Conservation (phyloP, 176 grass and related monocot genomes). For the Rhynchospora pubera region DNA sequence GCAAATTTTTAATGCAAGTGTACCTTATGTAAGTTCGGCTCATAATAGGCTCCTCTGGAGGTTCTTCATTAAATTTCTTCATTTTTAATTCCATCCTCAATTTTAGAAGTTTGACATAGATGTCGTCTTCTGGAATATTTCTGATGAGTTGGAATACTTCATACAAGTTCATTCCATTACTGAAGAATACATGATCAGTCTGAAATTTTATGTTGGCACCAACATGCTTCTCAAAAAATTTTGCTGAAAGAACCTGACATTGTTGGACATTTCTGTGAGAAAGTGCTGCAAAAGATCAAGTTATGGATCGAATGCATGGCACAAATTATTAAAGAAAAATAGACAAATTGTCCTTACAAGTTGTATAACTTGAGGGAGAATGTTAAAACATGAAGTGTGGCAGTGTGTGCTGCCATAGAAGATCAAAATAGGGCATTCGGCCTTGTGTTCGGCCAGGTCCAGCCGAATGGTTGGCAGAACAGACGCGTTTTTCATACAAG, state of each 20-base stretch:
- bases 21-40: conserved; percentile 16
- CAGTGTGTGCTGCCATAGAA: no score
- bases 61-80: not conserved
- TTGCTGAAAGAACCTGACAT: conserved; percentile 36
- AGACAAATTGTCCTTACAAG: no score
- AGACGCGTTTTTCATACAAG: no score
- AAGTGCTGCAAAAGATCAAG: no score
- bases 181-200: conserved; percentile 52
- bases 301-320: no score
- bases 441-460: no score
- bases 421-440: no score
- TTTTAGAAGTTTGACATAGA: conserved; percentile 12
- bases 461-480: no score
- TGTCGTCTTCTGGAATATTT: not conserved
- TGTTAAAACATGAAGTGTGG: no score
- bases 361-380: no score
- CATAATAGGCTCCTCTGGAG: not conserved
- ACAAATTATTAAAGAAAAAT: no score
- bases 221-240: conserved; percentile 48
- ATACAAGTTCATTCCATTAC: conserved; percentile 43
- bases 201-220: conserved; percentile 26
- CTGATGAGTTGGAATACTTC: conserved; percentile 29
- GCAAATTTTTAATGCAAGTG: not conserved
- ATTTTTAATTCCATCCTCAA: not conserved
- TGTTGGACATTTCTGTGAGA: not conserved